A percentile compares a stretch with the other conserved stretches of the same genome.
Evolutionary conservation across 1,284 basidiomycete genomes (phyloP).

Genomic region (Microbotryomycetes sp.): DNA sequence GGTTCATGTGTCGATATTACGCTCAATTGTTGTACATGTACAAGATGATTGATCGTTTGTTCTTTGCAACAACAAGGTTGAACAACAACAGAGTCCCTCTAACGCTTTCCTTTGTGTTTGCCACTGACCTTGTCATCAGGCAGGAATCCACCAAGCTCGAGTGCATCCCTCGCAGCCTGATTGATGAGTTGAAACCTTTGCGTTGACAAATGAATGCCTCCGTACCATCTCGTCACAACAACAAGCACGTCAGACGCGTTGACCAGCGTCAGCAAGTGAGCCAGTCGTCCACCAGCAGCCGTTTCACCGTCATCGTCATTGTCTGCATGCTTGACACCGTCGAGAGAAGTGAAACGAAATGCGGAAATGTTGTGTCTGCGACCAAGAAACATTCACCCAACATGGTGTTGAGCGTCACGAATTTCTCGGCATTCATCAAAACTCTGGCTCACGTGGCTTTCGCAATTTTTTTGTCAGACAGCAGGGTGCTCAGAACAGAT

Average conservation of each 20-base stretch:
- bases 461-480: slow-evolving; percentile 28
- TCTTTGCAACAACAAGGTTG: not conserved
- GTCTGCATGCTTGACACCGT: slow-evolving; percentile 46
- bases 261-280: slow-evolving; percentile 79
- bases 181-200: slow-evolving; percentile 42
- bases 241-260: slow-evolving; percentile 60
- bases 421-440: not conserved
- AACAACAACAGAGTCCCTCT: not conserved
- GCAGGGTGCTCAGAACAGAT: slow-evolving; percentile 20
- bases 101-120: not conserved
- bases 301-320: slow-evolving; percentile 91
- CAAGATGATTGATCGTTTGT: no score
- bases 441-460: slow-evolving; percentile 17
- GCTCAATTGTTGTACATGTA: not conserved
- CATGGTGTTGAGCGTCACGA: not conserved
- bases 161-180: slow-evolving; percentile 75
- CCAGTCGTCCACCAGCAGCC: slow-evolving; percentile 76
- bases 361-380: slow-evolving; percentile 30
- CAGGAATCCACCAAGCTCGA: slow-evolving; percentile 73
- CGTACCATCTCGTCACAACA: slow-evolving; percentile 54
- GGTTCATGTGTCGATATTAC: slow-evolving; percentile 11
- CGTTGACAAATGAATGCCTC: slow-evolving; percentile 22
- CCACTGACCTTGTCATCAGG: slow-evolving; percentile 41
- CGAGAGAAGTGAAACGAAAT: slow-evolving; percentile 11
- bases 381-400: not conserved